Conservation (phyloP, 2,329 filamentous ascomycete species). For the Aspergillus puulaauensis region DNA sequence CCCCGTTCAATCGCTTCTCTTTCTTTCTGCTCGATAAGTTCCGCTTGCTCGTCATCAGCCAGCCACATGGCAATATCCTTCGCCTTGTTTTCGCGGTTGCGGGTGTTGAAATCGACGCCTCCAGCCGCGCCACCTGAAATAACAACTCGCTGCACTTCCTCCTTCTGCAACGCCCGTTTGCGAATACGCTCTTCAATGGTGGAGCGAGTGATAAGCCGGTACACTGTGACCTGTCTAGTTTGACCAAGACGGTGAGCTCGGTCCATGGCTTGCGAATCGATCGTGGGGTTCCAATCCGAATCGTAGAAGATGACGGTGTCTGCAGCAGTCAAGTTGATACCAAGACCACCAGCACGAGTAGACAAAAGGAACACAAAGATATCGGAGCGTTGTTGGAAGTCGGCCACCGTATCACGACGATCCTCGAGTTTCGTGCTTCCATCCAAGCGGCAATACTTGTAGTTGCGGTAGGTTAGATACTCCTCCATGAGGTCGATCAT, state of each 20-base stretch:
- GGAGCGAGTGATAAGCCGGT: constrained; percentile 91
- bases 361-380: constrained; percentile 97
- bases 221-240: constrained; percentile 93
- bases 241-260: constrained; percentile 96
- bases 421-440: constrained; percentile 97
- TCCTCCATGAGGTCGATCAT: constrained; percentile 99
- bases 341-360: constrained; percentile 93
- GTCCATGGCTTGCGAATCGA: constrained; percentile 98
- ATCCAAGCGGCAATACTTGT: constrained; percentile 96
- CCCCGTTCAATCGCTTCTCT: constrained; percentile 74
- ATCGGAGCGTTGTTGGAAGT: constrained; percentile 91
- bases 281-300: constrained; percentile 98
- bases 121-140: constrained; percentile 82
- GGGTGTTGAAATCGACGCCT: constrained; percentile 94
- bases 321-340: constrained; percentile 94
- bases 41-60: constrained; percentile 93
- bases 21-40: constrained; percentile 89
- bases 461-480: constrained; percentile 97
- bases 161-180: constrained; percentile 94
- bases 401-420: constrained; percentile 89
- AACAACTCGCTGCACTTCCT: constrained; percentile 96
- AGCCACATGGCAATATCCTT: constrained; percentile 99
- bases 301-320: constrained; percentile 99
- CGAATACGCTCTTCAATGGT: constrained; percentile 98
- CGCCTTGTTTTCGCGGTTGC: constrained; percentile 85